phyloP scores from a whole-genome alignment of 75 land plant species.

The Selaginella tamariscina region DNA sequence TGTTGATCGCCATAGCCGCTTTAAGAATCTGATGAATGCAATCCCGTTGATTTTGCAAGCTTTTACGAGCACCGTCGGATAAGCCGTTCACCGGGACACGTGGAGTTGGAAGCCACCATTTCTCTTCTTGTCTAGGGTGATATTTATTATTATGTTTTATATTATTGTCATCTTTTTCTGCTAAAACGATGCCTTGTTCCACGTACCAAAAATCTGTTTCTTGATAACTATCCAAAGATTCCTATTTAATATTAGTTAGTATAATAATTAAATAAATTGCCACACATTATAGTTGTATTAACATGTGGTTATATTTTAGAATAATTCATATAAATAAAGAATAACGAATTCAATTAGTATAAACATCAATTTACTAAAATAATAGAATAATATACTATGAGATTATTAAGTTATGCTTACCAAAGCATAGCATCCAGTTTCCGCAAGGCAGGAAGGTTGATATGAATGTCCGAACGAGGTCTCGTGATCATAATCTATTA shows the following conservation, averaged over 20 bases:
- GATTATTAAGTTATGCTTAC: neutral
- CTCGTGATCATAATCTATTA: slow-evolving; percentile 3
- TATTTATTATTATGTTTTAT: neutral
- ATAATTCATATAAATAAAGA: too few species aligned
- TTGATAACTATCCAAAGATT: neutral
- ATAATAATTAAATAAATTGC: too few species aligned
- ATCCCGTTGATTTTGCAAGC: neutral
- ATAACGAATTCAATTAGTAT: too few species aligned
- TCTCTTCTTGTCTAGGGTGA: slow-evolving; percentile 4
- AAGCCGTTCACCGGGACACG: neutral
- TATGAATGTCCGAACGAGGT: neutral
- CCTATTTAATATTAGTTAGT: too few species aligned
- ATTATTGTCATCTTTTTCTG: neutral
- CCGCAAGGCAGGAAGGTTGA: slow-evolving; percentile 6
- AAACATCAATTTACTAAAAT: too few species aligned
- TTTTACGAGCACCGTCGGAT: neutral
- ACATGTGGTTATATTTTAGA: too few species aligned
- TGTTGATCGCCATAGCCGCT: neutral
- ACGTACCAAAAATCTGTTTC: neutral
- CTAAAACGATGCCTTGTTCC: neutral
- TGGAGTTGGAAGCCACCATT: neutral
- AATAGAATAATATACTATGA: too few species aligned
- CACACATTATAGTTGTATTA: too few species aligned
- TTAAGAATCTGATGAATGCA: neutral
- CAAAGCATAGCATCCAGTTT: slow-evolving; percentile 9